phyloP scores from a whole-genome alignment of 257 asterid genomes.

The Gentiana macrophylla region DNA sequence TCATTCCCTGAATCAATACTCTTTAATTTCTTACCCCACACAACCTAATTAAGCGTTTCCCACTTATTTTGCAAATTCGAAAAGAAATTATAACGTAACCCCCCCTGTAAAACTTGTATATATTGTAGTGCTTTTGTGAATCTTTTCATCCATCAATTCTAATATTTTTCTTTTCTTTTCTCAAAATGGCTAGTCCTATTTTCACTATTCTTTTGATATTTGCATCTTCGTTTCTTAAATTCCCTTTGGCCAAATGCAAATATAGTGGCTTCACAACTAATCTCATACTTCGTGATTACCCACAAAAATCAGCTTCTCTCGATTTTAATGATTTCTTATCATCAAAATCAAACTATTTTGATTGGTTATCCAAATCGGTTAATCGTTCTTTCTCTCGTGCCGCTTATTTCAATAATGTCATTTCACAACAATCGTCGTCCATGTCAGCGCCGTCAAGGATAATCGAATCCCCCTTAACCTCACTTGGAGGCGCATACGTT shows the following conservation, averaged over 20 bases:
- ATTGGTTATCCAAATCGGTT: constrained; percentile 14
- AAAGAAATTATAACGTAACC: too few species aligned
- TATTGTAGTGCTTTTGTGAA: too few species aligned
- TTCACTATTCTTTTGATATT: too few species aligned
- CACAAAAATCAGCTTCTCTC: constrained; percentile 18
- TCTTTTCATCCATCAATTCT: too few species aligned
- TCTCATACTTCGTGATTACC: constrained; percentile 37
- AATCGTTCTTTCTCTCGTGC: constrained; percentile 34
- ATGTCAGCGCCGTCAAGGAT: too few species aligned
- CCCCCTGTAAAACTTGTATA: too few species aligned
- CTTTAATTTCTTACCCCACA: too few species aligned
- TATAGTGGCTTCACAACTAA: constrained; percentile 37
- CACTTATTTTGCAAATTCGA: too few species aligned
- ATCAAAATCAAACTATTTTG: constrained; percentile 15
- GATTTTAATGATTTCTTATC: constrained; percentile 12
- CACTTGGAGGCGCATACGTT: constrained; percentile 32
- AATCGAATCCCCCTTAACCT: constrained; percentile 6
- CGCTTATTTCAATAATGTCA: constrained; percentile 6
- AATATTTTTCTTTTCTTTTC: not conserved
- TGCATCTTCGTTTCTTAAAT: not conserved
- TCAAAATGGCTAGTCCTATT: too few species aligned
- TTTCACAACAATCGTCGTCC: too few species aligned
- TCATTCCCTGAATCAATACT: too few species aligned
- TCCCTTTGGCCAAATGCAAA: constrained; percentile 2
- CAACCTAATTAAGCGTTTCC: too few species aligned